These are phyloP conservation scores for Oxytropis ochrocephala DNA, from an alignment of 306 rosid species.

Conservation along the genomic window DNA sequence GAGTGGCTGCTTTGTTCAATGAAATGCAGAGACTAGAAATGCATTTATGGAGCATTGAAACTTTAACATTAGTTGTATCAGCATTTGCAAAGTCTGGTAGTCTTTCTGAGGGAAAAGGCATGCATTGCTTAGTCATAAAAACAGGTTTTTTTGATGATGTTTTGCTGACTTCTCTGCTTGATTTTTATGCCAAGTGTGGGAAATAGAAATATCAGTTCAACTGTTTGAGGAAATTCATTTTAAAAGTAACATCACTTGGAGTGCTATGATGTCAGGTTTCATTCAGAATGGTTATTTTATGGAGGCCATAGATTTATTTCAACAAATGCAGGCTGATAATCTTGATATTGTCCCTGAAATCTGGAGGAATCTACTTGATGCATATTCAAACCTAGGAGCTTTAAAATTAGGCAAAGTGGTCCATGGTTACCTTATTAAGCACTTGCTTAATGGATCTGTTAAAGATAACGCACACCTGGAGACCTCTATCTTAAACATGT, in stretches of 20 bases:
- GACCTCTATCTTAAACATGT: slow-evolving; percentile 54
- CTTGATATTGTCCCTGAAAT: slow-evolving; percentile 26
- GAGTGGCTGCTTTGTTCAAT: slow-evolving; percentile 26
- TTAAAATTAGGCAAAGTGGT: slow-evolving; percentile 41
- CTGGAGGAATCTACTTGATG: slow-evolving; percentile 44
- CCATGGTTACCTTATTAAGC: slow-evolving; percentile 38
- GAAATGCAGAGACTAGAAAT: slow-evolving; percentile 25
- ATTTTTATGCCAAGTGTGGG: slow-evolving; percentile 46
- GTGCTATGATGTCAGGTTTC: slow-evolving; percentile 53
- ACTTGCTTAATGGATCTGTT: not conserved
- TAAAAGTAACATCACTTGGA: slow-evolving; percentile 35
- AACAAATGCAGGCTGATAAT: slow-evolving; percentile 36
- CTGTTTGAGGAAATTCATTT: slow-evolving; percentile 29
- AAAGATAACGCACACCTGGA: slow-evolving; percentile 20
- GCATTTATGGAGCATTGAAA: slow-evolving; percentile 24
- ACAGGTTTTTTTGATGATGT: slow-evolving; percentile 44
- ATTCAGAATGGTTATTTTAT: slow-evolving; percentile 39
- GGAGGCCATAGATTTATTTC: slow-evolving; percentile 37
- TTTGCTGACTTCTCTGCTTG: slow-evolving; percentile 43
- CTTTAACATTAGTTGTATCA: slow-evolving; percentile 40
- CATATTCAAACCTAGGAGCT: slow-evolving; percentile 49
- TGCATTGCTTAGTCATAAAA: slow-evolving; percentile 37
- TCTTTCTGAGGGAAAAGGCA: slow-evolving; percentile 34
- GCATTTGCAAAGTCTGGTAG: slow-evolving; percentile 30
- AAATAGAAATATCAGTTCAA: slow-evolving; percentile 24